Conservation (phyloP, 345 rosid genomes). For the Salix purpurea region DNA sequence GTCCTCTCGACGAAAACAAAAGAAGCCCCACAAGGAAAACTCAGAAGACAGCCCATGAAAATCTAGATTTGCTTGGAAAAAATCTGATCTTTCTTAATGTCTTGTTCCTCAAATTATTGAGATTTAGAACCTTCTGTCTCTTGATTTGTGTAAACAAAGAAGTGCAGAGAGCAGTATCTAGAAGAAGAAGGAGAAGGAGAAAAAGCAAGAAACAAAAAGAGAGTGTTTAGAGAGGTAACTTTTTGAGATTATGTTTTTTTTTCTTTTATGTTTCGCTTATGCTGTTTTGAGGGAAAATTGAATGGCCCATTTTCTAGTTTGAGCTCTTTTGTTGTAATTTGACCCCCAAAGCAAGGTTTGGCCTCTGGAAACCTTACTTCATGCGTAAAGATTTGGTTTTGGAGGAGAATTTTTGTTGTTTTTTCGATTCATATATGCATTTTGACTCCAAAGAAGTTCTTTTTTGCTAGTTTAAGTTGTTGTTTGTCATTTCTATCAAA, state of each 20-base stretch:
- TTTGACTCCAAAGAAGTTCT: background rate
- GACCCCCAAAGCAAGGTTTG: background rate
- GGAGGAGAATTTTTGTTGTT: background rate
- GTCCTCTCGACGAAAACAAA: background rate
- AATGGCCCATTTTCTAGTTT: background rate
- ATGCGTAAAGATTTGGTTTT: background rate
- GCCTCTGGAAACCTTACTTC: background rate
- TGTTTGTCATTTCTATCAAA: background rate
- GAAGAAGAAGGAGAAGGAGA: background rate
- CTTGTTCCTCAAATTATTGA: background rate
- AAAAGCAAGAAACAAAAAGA: background rate
- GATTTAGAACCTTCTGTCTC: background rate
- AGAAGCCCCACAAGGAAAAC: background rate
- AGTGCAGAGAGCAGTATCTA: background rate
- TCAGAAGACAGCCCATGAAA: background rate
- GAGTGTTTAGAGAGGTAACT: slow-evolving; percentile 1
- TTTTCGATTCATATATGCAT: background rate
- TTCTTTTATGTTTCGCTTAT: background rate
- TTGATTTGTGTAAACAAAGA: background rate
- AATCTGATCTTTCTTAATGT: background rate
- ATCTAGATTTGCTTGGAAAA: no score
- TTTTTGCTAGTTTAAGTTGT: background rate
- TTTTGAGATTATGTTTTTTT: background rate
- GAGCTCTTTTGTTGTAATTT: background rate
- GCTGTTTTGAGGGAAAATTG: background rate